phyloP scores from a whole-genome alignment of 352 stramenopile genomes.

The Phytophthora podocarpi region DNA sequence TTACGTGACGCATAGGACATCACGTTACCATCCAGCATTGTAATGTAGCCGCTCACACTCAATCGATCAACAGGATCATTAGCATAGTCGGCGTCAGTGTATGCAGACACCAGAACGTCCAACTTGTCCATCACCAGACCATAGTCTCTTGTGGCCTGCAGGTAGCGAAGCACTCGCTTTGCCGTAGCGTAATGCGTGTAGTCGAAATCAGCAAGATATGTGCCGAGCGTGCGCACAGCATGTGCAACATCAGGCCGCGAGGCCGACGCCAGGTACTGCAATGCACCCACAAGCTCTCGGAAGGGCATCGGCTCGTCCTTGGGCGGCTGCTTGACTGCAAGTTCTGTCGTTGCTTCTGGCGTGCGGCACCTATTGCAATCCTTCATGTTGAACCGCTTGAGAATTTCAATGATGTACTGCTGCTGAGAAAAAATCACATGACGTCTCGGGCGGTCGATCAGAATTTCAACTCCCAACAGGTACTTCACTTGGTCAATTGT shows the following conservation, averaged over 20 bases:
- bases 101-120: background rate
- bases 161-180: background rate
- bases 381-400: conserved; percentile 15
- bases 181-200: background rate
- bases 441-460: conserved; percentile 11
- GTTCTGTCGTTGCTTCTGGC: conserved; percentile 1
- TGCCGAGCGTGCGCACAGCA: background rate
- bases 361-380: background rate
- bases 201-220: background rate
- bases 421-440: conserved; percentile 2
- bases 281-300: background rate
- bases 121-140: background rate
- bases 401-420: background rate
- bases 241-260: background rate
- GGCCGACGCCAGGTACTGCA: background rate
- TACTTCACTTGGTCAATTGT: conserved; percentile 19
- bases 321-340: background rate
- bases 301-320: background rate
- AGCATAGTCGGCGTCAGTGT: background rate
- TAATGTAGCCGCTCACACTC: conserved; percentile 31
- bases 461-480: conserved; percentile 8
- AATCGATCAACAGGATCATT: conserved; percentile 6
- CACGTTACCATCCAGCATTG: conserved; percentile 18
- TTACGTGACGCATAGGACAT: conserved; percentile 31
- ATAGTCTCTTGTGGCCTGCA: background rate